These are phyloP conservation scores for Sporothrix variecibatus DNA, from an alignment of 2,329 filamentous ascomycete species.

Conservation along the genomic window DNA sequence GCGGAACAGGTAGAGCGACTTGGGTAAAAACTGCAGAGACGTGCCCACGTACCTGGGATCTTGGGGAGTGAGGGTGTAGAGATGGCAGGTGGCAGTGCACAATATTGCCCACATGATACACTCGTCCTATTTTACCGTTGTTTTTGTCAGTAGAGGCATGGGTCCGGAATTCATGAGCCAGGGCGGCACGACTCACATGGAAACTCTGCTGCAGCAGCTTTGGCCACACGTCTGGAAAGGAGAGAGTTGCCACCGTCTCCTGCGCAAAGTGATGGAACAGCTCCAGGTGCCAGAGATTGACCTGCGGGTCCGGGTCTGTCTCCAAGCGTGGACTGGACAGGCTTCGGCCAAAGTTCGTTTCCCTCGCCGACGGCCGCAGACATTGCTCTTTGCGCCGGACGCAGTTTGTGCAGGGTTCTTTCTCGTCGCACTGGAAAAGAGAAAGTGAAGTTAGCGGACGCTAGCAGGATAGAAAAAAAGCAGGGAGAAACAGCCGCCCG, in stretches of 20 bases:
- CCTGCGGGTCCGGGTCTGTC: constrained; percentile 13
- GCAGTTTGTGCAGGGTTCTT: not conserved
- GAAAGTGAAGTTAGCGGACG: not conserved
- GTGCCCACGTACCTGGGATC: not conserved
- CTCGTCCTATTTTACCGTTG: not conserved
- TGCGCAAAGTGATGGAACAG: constrained; percentile 17
- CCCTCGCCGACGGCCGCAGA: not conserved
- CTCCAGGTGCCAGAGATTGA: constrained; percentile 12
- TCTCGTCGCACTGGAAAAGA: constrained; percentile 4
- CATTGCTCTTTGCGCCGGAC: not conserved
- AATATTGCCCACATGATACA: constrained; percentile 15
- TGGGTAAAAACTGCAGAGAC: constrained; percentile 1
- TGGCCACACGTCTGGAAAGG: constrained; percentile 3
- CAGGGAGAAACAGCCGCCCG: not conserved
- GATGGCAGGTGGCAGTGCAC: constrained; percentile 10
- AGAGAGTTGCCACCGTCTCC: not conserved
- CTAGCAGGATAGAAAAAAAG: not conserved
- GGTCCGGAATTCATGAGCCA: not conserved
- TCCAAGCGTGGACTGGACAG: constrained; percentile 9
- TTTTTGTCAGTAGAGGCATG: not conserved
- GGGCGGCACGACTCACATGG: not conserved
- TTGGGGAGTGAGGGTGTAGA: not conserved
- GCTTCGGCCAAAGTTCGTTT: constrained; percentile 5
- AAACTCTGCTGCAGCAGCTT: constrained; percentile 17
- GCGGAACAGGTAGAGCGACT: constrained; percentile 5